Percentiles rank a stretch among this genome's conserved stretches.
Evolutionary conservation across 2,329 filamentous ascomycete species (phyloP).

Genomic region (Fusarium luffae): DNA sequence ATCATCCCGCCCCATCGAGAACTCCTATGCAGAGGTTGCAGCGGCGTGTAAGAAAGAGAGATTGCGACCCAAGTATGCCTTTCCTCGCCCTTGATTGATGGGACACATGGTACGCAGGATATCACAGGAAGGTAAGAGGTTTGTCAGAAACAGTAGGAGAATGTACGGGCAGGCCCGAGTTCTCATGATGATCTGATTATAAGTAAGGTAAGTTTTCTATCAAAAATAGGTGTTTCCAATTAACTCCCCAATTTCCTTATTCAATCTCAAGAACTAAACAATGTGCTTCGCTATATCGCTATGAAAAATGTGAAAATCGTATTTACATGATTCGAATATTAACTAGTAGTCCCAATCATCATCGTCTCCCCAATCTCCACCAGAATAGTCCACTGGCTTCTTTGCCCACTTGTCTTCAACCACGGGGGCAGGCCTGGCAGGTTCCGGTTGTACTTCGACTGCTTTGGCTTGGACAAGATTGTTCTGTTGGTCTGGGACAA

Average conservation of each 20-base stretch:
- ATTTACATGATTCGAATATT: conserved; percentile 5
- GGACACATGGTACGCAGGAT: background rate
- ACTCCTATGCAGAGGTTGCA: background rate
- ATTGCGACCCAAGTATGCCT: background rate
- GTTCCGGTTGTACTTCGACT: background rate
- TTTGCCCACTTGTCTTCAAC: conserved; percentile 43
- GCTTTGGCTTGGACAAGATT: background rate
- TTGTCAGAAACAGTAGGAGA: background rate
- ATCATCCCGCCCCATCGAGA: background rate
- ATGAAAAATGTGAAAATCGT: conserved; percentile 3
- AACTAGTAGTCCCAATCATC: conserved; percentile 45
- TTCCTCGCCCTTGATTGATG: background rate
- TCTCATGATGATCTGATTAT: background rate
- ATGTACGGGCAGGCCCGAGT: background rate
- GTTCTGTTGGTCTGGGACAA: conserved; percentile 7
- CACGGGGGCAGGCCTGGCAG: background rate
- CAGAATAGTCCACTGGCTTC: conserved; percentile 42
- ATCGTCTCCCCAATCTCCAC: conserved; percentile 44
- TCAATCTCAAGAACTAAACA: conserved; percentile 20
- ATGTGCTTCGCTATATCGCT: conserved; percentile 21
- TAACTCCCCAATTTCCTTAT: background rate
- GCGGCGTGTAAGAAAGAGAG: background rate
- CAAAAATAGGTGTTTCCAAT: background rate
- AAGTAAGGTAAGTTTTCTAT: conserved; percentile 5
- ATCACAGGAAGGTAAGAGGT: background rate